Evolutionary conservation across 768 basidiomycete species (phyloP).

Genomic region (Amanita jacksonii): DNA sequence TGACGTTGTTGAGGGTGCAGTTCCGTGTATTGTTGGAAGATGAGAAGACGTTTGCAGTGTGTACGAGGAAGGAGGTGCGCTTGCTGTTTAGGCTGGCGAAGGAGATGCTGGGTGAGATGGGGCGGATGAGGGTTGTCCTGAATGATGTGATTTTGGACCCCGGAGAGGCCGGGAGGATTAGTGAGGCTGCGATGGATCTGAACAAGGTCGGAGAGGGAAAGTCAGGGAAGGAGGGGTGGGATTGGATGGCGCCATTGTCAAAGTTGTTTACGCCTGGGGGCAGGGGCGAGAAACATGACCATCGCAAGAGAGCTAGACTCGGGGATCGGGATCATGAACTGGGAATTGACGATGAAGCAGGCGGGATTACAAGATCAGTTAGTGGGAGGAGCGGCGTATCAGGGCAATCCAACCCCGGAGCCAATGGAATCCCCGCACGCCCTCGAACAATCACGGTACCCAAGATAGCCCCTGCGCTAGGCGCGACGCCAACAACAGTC

Average conservation of each 20-base stretch:
- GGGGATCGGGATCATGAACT: not conserved
- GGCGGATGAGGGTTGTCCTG: conserved; percentile 68
- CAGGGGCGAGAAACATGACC: conserved; percentile 16
- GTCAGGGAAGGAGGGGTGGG: conserved; percentile 12
- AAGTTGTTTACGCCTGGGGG: conserved; percentile 51
- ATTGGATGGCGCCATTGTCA: conserved; percentile 82
- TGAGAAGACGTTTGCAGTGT: conserved; percentile 50
- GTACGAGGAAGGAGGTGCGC: conserved; percentile 75
- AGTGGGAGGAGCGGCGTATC: conserved; percentile 1
- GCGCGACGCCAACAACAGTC: conserved; percentile 85
- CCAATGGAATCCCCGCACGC: conserved; percentile 14
- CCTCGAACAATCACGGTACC: conserved; percentile 42
- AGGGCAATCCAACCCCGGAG: too few species aligned
- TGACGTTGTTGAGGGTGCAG: conserved; percentile 54
- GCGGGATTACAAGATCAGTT: not conserved
- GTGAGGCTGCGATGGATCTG: conserved; percentile 60
- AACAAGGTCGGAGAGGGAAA: conserved; percentile 34
- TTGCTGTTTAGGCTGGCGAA: conserved; percentile 75
- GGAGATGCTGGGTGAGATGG: conserved; percentile 78
- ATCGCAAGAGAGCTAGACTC: too few species aligned
- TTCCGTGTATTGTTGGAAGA: conserved; percentile 72
- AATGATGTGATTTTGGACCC: conserved; percentile 93
- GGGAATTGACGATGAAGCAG: too few species aligned
- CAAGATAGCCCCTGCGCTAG: conserved; percentile 77
- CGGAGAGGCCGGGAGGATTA: conserved; percentile 55